Evolutionary conservation across 805 yeast genomes (phyloP), one percentile per base, ranked within the genome.

Genomic region (Nakazawaea anatomiae): DNA sequence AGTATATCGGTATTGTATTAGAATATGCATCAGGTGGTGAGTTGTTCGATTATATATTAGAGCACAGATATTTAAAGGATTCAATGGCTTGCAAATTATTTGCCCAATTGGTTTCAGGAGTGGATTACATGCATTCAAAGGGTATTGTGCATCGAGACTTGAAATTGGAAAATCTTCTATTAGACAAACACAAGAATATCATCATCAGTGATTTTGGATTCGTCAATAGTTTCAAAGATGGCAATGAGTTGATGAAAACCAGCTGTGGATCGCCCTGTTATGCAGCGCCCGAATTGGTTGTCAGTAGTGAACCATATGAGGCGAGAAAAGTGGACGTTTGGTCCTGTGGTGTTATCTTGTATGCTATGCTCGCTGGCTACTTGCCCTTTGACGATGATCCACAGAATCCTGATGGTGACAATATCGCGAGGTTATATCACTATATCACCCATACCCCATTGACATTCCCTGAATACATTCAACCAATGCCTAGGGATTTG

Each of bases 1-100:
- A 89, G 63, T 92, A 94, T 67, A 91, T 94, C 54, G 99, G 99
- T 27, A 94, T 94, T 29, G 98, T 94, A 2, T 75, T 94, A 52
- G 98, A 94, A 62, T 94, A 92, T 68, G 98, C 98, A 1, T 86
- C 96, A 2, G 98, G 98, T 11, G 99, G 99, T 49, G 99, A 94
- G 67, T 79, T 94, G 54, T 94, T 94, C 63, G 96, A 91, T 65
- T 88, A 91, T 65, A 94, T 94, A 53, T 77, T 90, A 53, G 87
- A 84, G 57, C 89, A 91, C 64, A 82, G 92, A 62, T 84, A 86
- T 64, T 75, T 94, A 53, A 92, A 92, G 63, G 99, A 94, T 62
- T 75, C 85, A 29, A 78, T 80, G 51, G 97, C 98, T 1, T 86
- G 95, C 61, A 76, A 88, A 52, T 67, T 94, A 49, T 94, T 94